Base-by-base conservation (phyloP, 2,329 filamentous ascomycete species). In the Paracorniculantispora psalliotae region DNA sequence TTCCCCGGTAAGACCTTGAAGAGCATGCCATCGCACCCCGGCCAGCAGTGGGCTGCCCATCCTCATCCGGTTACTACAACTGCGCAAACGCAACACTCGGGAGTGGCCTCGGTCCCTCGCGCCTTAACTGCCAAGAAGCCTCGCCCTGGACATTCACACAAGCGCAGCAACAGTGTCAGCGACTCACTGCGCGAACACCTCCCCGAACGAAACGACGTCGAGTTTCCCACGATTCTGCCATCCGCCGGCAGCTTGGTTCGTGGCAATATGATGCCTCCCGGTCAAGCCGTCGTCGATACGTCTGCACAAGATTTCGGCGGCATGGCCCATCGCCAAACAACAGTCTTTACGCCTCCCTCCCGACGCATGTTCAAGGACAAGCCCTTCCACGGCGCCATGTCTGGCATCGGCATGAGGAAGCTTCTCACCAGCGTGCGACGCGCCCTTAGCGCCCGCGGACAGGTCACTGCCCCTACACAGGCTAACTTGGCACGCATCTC, bases 351-450 rank as follows among this genome's bases (percentile, higher is more conserved):
- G 55, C 68, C 79, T 8, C 72, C 69, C 25, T 62, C 52, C 26
- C 67, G 66, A 44, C 61, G 61, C n/a, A 76, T 78, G 50, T 67
- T 74, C 44, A 85, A 81, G 63, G 73, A 74, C 13, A 69, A 71
- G 26, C 76, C 77, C 1, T 80, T 79, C 9, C 81, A 79, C 44
- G 83, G 82, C 15, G 83, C 82, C 57, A 84, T 87, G 81, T 86
- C 82, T 10, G 81, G 84, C 49, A 88, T 89, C 33, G 91, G 90
- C 2, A 90, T 97, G 81, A 92, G 88, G 72, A 94, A 87, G 65
- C 82, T 97, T 0, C 81, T 99, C 53, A 90, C 92, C 7, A 93
- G 90, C 62, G 90, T 97, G 39, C 88, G 92, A 19, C 86, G 91
- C 63, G 92, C 88, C 6, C 73, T 97, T 51, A 91, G 91, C 69